phyloP scores from a whole-genome alignment of 768 basidiomycete species.

The Heimioporus sp. region DNA sequence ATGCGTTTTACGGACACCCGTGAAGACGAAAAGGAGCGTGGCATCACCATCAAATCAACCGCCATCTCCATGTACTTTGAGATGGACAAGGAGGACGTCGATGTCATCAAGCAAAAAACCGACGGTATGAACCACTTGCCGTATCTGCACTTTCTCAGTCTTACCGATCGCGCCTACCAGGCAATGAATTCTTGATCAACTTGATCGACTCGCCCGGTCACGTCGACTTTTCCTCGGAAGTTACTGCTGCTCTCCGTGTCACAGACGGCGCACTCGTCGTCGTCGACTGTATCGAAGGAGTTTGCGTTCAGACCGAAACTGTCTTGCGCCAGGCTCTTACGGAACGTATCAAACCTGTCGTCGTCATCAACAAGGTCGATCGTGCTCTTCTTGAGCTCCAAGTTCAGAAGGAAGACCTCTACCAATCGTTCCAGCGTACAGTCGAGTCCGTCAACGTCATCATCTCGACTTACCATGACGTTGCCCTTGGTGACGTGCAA shows the following conservation, averaged over 20 bases:
- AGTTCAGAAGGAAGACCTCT: slow-evolving; percentile 94
- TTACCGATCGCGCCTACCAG: slow-evolving; percentile 34
- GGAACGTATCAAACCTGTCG: slow-evolving; percentile 99
- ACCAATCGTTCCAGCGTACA: slow-evolving; percentile 96
- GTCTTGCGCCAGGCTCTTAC: slow-evolving; percentile 95
- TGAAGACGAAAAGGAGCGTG: slow-evolving; percentile 98
- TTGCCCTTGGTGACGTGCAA: slow-evolving; percentile 94
- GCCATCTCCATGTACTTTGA: slow-evolving; percentile 99
- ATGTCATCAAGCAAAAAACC: slow-evolving; percentile 91
- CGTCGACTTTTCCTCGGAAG: slow-evolving; percentile 99
- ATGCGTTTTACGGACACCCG: slow-evolving; percentile 97
- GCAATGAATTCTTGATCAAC: slow-evolving; percentile 98
- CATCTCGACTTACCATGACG: slow-evolving; percentile 95
- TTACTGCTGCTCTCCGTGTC: slow-evolving; percentile 98
- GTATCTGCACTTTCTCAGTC: background rate
- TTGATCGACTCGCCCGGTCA: slow-evolving; percentile 99
- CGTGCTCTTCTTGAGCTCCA: slow-evolving; percentile 98
- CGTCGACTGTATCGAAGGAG: slow-evolving; percentile 99
- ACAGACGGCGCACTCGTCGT: slow-evolving; percentile 99
- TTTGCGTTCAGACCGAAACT: slow-evolving; percentile 99
- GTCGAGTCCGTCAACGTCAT: slow-evolving; percentile 98
- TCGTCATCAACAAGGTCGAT: slow-evolving; percentile 99
- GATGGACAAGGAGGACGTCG: slow-evolving; percentile 85
- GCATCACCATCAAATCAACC: slow-evolving; percentile 99
- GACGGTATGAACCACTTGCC: slow-evolving; percentile 51